Percentiles rank a stretch among this genome's conserved stretches.
phyloP scores from a whole-genome alignment of 306 rosid genomes.

The Sechiopsis laciniata region DNA sequence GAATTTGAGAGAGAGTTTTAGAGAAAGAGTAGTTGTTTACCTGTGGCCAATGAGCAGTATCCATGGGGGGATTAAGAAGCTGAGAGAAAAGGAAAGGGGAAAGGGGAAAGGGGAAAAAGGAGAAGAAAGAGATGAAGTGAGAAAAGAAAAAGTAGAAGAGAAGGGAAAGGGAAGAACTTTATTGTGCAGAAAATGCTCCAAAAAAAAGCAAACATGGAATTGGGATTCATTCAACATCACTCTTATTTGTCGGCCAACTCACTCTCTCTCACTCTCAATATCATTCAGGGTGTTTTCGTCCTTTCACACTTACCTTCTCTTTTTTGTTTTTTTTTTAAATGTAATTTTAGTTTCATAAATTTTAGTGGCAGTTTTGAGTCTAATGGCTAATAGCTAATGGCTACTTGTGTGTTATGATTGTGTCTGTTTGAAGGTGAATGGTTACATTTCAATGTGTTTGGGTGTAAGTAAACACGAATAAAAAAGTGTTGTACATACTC shows the following conservation, averaged over 20 bases:
- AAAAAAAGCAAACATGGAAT: slow-evolving; percentile 28
- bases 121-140: slow-evolving; percentile 25
- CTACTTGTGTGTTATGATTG: too few relatives aligned
- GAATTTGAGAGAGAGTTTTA: slow-evolving; percentile 21
- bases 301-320: background rate
- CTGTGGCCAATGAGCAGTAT: slow-evolving; percentile 76
- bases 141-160: slow-evolving; percentile 34
- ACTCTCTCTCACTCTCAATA: slow-evolving; percentile 6
- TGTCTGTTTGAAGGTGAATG: too few relatives aligned
- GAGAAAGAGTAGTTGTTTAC: slow-evolving; percentile 28
- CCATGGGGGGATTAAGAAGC: slow-evolving; percentile 57
- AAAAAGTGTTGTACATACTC: too few relatives aligned
- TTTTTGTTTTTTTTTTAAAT: background rate
- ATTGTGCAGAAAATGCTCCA: slow-evolving; percentile 31
- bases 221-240: slow-evolving; percentile 19
- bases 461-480: too few relatives aligned
- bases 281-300: slow-evolving; percentile 3
- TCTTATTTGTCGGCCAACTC: slow-evolving; percentile 54
- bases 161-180: slow-evolving; percentile 40
- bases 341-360: too few relatives aligned
- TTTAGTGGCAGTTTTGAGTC: too few relatives aligned
- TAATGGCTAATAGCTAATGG: too few relatives aligned
- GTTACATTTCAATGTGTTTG: too few relatives aligned
- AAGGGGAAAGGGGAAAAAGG: slow-evolving; percentile 15
- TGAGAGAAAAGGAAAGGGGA: slow-evolving; percentile 9